A percentile compares a stretch with the other conserved stretches of the same genome.
Conservation (phyloP, 2,329 filamentous ascomycete genomes). For the Penicillium sumatraense region DNA sequence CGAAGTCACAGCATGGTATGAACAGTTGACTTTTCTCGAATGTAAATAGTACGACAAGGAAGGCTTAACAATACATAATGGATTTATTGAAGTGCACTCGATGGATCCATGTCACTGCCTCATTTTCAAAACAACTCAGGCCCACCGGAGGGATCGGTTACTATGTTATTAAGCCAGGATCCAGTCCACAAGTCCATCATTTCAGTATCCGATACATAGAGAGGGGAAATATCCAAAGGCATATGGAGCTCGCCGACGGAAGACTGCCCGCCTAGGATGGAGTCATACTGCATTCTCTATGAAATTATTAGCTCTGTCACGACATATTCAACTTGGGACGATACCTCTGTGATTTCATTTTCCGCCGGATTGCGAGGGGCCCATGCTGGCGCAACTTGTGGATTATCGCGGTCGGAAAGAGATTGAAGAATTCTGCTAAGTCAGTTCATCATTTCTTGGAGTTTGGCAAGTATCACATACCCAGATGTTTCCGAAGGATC, state of each 20-base stretch:
- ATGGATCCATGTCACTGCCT: no score
- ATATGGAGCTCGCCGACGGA: constrained; percentile 19
- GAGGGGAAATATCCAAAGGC: constrained; percentile 19
- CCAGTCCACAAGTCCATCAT: constrained; percentile 18
- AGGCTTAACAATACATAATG: no score
- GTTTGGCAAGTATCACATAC: constrained; percentile 11
- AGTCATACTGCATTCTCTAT: constrained; percentile 18
- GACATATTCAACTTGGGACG: neutral
- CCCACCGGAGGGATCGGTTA: no score
- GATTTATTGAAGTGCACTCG: no score
- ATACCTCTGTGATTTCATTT: constrained; percentile 3
- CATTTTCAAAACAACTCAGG: no score
- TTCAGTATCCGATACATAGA: constrained; percentile 16
- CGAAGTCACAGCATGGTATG: neutral
- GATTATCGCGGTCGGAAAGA: neutral
- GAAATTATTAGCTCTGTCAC: neutral
- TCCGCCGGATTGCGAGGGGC: neutral
- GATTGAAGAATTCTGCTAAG: neutral
- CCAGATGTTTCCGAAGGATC: constrained; percentile 22
- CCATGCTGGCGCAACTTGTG: neutral
- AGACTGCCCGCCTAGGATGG: constrained; percentile 19
- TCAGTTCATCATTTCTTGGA: neutral
- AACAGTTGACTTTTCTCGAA: neutral
- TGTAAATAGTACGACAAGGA: no score
- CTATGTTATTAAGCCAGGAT: constrained; percentile 8